Conservation (phyloP, 2,329 filamentous ascomycete genomes). For the Plectosphaerella cucumerina region DNA sequence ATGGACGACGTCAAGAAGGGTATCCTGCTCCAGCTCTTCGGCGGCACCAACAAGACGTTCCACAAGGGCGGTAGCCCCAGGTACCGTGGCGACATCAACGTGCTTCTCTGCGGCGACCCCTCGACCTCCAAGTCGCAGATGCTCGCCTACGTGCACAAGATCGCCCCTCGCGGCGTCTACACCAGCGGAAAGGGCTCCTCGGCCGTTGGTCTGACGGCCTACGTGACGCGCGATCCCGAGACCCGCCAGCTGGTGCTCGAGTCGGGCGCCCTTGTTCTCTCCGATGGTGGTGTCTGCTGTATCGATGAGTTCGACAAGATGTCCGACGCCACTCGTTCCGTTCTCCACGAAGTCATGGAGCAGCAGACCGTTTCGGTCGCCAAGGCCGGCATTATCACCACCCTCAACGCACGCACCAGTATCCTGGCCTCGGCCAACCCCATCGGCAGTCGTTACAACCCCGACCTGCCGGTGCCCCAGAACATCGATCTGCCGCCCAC, state of each 20-base stretch:
- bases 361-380: conserved; percentile 82
- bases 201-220: conserved; percentile 76
- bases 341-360: conserved; percentile 86
- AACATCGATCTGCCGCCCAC: conserved; percentile 98
- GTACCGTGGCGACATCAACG: conserved; percentile 96
- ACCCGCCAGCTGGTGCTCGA: conserved; percentile 77
- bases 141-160: conserved; percentile 93
- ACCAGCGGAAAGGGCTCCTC: conserved; percentile 79
- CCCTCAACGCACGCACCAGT: conserved; percentile 89
- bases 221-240: conserved; percentile 76
- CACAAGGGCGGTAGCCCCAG: conserved; percentile 92
- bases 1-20: conserved; percentile 99
- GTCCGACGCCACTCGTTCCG: conserved; percentile 73
- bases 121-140: conserved; percentile 96
- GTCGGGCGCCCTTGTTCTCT: conserved; percentile 73
- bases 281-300: conserved; percentile 78
- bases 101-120: conserved; percentile 93
- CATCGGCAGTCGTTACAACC: conserved; percentile 96
- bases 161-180: conserved; percentile 83
- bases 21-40: conserved; percentile 92
- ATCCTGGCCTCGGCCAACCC: conserved; percentile 97
- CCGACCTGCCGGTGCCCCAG: conserved; percentile 89
- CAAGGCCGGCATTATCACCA: conserved; percentile 94
- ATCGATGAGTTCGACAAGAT: conserved; percentile 88
- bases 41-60: conserved; percentile 97